Conservation (phyloP, 2,329 filamentous ascomycete species). For the Ophiostoma perfectum region DNA sequence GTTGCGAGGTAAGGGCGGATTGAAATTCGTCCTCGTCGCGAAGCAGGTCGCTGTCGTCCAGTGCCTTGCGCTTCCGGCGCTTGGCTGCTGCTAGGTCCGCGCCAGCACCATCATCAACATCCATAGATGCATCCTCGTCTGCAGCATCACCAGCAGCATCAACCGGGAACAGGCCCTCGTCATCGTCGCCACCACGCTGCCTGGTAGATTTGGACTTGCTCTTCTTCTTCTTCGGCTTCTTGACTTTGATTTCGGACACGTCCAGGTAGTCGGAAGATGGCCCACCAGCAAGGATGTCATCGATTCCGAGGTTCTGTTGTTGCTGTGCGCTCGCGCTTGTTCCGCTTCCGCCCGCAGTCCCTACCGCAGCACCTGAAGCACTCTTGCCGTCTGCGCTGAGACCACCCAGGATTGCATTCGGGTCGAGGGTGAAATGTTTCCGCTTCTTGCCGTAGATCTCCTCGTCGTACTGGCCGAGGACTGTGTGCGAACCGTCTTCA, state of each 20-base stretch:
- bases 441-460: conserved; percentile 86
- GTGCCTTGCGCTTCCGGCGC: conserved; percentile 57
- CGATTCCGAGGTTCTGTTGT: conserved; percentile 50
- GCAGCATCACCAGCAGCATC: not conserved
- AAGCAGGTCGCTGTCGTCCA: conserved; percentile 60
- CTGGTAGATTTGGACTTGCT: conserved; percentile 68
- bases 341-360: not conserved
- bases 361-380: not conserved
- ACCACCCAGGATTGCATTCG: conserved; percentile 63
- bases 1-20: conserved; percentile 74
- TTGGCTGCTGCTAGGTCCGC: conserved; percentile 33
- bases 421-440: conserved; percentile 82
- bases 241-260: conserved; percentile 79
- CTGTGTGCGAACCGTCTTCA: conserved; percentile 58
- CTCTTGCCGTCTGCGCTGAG: conserved; percentile 41
- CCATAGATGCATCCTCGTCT: conserved; percentile 35
- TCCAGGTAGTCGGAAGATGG: conserved; percentile 85
- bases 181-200: conserved; percentile 58
- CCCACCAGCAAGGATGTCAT: conserved; percentile 57
- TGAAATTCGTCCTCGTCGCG: conserved; percentile 87
- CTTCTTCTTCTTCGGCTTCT: conserved; percentile 86
- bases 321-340: not conserved
- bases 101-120: conserved; percentile 22
- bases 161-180: conserved; percentile 49
- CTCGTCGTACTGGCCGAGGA: conserved; percentile 91